These are phyloP conservation scores for Skeletonema potamos DNA, from an alignment of 108 stramenopile species.

Conservation along the genomic window DNA sequence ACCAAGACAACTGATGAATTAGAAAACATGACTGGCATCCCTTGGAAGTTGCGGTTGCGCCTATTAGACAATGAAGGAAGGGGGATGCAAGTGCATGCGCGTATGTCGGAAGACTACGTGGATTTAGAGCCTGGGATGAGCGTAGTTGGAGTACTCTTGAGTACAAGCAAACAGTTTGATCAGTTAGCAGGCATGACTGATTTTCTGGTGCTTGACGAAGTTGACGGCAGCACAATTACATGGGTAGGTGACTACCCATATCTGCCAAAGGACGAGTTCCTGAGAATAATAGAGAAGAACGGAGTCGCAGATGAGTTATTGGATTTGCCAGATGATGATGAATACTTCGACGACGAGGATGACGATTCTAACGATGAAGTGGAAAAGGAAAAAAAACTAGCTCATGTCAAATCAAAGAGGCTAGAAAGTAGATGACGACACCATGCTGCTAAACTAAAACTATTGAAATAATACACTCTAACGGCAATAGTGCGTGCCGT, in stretches of 20 bases:
- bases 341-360: constrained; percentile 8
- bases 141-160: constrained; percentile 56
- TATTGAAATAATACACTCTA: constrained; percentile 9
- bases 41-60: constrained; percentile 66
- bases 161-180: constrained; percentile 53
- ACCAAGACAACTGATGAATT: constrained; percentile 67
- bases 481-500: constrained; percentile 75
- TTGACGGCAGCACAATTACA: constrained; percentile 17
- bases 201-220: constrained; percentile 61
- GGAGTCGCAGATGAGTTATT: constrained; percentile 21
- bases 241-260: constrained; percentile 89
- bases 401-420: no score
- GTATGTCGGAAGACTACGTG: constrained; percentile 77
- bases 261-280: constrained; percentile 47
- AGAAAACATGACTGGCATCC: constrained; percentile 64
- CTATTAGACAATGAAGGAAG: constrained; percentile 54
- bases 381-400: neutral
- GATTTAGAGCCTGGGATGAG: constrained; percentile 58
- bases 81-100: constrained; percentile 72
- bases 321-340: constrained; percentile 6
- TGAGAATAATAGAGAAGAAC: constrained; percentile 35
- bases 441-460: no score
- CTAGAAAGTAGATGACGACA: no score
- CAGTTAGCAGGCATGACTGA: constrained; percentile 74
- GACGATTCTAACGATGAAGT: no score